These are phyloP conservation scores for Limnomonas spitsbergensis DNA, from an alignment of 139 green algal species.

Conservation along the genomic window DNA sequence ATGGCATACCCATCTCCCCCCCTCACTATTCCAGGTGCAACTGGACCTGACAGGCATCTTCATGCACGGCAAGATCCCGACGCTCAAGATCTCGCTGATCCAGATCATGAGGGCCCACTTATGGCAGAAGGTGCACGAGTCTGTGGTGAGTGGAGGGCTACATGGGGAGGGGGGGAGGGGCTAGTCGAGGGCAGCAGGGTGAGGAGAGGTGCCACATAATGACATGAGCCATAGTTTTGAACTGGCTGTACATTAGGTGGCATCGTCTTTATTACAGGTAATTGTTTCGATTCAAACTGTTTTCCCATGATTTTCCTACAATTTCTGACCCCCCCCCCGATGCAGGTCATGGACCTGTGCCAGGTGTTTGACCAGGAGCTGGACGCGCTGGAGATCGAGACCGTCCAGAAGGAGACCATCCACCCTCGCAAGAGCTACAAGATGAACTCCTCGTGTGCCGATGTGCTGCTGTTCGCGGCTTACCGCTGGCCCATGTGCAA, in stretches of 20 bases:
- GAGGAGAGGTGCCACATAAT: too few species aligned
- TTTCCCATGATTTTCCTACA: too few species aligned
- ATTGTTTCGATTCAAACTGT: too few species aligned
- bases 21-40: slow-evolving; percentile 99
- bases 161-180: not conserved
- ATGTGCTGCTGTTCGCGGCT: slow-evolving; percentile 97
- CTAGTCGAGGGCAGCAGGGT: too few species aligned
- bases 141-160: slow-evolving; percentile 63
- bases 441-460: slow-evolving; percentile 95
- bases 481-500: slow-evolving; percentile 96
- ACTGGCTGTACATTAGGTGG: too few species aligned
- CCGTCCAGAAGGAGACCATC: slow-evolving; percentile 99
- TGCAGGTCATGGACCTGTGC: slow-evolving; percentile 4
- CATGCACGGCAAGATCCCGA: slow-evolving; percentile 99
- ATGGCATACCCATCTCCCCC: too few species aligned
- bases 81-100: slow-evolving; percentile 99
- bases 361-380: slow-evolving; percentile 71
- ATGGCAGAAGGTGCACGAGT: slow-evolving; percentile 99
- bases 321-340: too few species aligned
- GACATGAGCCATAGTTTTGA: too few species aligned
- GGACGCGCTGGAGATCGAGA: slow-evolving; percentile 99
- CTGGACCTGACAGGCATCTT: slow-evolving; percentile 99
- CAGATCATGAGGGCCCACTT: slow-evolving; percentile 99
- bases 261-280: too few species aligned
- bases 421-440: slow-evolving; percentile 99